Evolutionary conservation across 768 basidiomycete genomes (phyloP), one percentile per base, ranked within the genome.

Genomic region (Glaciozyma antarctica): DNA sequence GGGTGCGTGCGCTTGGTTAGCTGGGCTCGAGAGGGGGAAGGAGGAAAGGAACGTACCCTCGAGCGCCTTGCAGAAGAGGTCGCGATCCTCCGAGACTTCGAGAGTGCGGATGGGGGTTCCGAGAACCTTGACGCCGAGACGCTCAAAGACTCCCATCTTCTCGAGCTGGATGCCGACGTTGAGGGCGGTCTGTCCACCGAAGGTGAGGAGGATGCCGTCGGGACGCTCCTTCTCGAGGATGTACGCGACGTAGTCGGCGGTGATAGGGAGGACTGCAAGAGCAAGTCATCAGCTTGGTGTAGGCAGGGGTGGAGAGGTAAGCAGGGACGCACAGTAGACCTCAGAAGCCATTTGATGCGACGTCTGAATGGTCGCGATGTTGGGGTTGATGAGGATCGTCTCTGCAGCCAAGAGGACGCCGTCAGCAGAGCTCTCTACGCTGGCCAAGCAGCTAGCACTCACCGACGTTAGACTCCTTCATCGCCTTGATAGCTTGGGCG

Each of bases 201-300:
- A 98, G 16, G 95, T 98, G 65, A 99, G 84, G 44, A 99, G 81
- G 71, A 99, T 88, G 67, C 95, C 95, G 75, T 98, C 95, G 0
- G 95, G 95, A 13, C 92, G 83, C 79, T 98, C 95, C 79, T 94
- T 95, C 80, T 99, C 95, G 76, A 98, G 81, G 32, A 99, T 91
- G 75, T 97, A 97, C 67, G 95, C 94, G 69, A 99, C 95, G 77
- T 98, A 98, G 77, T 98, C 95, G 59, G 89, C 79, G 0, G 95
- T 97, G 73, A 99, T 84, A 55, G 95, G 95, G 44, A 99, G 78
- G 79, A 98, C 68, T 69, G 64, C 10, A 21, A 26, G 1, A 17
- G 28, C 26, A 3, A 9, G 0, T 0, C 8, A 9, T 10, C 24
- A 7, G 26, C 41, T 12, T 12, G 28, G 61, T 21, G 30, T 22